These are phyloP conservation scores for Didymosphaeria variabile DNA, from an alignment of 2,329 filamentous ascomycete genomes.

Conservation along the genomic window DNA sequence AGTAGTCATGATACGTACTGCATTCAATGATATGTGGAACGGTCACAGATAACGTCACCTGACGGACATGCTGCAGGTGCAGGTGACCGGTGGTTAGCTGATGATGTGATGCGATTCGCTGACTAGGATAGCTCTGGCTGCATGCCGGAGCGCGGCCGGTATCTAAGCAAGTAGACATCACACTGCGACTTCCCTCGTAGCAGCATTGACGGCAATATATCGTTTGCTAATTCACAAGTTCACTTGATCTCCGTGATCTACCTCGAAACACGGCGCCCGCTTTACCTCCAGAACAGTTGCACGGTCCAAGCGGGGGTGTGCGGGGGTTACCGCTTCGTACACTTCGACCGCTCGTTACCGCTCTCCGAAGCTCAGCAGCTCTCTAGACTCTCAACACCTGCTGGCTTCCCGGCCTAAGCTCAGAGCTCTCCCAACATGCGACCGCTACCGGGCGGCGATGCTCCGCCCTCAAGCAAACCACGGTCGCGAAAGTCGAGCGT, in stretches of 20 bases:
- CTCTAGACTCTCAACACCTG: slow-evolving; percentile 3
- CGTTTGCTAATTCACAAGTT: neutral
- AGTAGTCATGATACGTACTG: slow-evolving; percentile 12
- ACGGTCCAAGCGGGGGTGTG: slow-evolving; percentile 14
- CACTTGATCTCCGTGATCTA: neutral
- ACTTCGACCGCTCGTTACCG: slow-evolving; percentile 11
- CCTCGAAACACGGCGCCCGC: neutral
- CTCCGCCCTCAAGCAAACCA: slow-evolving; percentile 42
- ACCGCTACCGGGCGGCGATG: slow-evolving; percentile 48
- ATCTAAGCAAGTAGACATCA: slow-evolving; percentile 6
- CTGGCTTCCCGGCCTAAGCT: slow-evolving; percentile 1
- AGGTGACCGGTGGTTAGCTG: slow-evolving; percentile 2
- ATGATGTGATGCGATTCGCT: slow-evolving; percentile 16
- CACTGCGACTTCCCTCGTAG: neutral
- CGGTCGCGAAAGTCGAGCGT: slow-evolving; percentile 51
- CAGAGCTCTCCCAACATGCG: slow-evolving; percentile 34
- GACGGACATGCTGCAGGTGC: slow-evolving; percentile 1
- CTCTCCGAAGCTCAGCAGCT: slow-evolving; percentile 5
- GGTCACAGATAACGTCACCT: slow-evolving; percentile 14
- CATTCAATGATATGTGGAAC: slow-evolving; percentile 4
- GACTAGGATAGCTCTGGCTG: neutral
- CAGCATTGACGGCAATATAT: neutral
- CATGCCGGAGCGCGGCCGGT: slow-evolving; percentile 11
- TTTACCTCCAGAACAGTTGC: neutral
- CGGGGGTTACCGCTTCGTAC: neutral